Evolutionary conservation across 2,329 filamentous ascomycete genomes (phyloP).

Genomic region (Stachybotrys chlorohalonatus): DNA sequence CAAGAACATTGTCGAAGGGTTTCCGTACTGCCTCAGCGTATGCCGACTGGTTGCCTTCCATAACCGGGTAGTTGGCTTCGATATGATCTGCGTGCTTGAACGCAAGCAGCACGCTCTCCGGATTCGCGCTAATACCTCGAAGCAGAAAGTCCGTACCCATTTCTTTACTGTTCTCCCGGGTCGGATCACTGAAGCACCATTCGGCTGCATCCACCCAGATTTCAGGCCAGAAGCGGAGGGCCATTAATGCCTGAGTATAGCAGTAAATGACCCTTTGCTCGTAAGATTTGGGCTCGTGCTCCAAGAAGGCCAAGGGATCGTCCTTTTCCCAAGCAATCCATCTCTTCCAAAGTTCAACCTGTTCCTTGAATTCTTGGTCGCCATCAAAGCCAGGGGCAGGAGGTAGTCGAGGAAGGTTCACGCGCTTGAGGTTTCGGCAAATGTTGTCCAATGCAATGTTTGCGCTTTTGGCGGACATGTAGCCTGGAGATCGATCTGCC

Average conservation of each 20-base stretch:
- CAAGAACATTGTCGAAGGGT: constrained; percentile 74
- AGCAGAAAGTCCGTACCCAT: constrained; percentile 67
- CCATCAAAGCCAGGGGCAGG: constrained; percentile 82
- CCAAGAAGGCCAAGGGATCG: constrained; percentile 71
- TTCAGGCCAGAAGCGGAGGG: constrained; percentile 87
- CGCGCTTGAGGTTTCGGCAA: constrained; percentile 65
- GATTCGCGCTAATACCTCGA: constrained; percentile 80
- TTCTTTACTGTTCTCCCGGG: constrained; percentile 51
- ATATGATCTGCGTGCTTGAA: constrained; percentile 85
- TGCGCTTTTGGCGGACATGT: constrained; percentile 92
- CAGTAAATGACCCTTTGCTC: constrained; percentile 76
- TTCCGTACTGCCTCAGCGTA: constrained; percentile 72
- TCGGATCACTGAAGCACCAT: constrained; percentile 76
- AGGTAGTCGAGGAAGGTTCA: constrained; percentile 70
- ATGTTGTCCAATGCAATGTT: constrained; percentile 88
- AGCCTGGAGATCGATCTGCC: constrained; percentile 83
- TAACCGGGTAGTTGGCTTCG: constrained; percentile 66
- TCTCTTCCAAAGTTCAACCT: constrained; percentile 81
- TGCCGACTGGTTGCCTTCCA: constrained; percentile 68
- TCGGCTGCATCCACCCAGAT: constrained; percentile 93
- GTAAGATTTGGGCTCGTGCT: constrained; percentile 64
- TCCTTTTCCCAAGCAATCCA: constrained; percentile 96
- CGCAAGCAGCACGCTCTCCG: constrained; percentile 83
- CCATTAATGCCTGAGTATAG: constrained; percentile 91
- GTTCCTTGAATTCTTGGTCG: constrained; percentile 71